Evolutionary conservation across 73 alveolate genomes (phyloP), one percentile per base, ranked within the genome.

Genomic region (Tetrahymena malaccensis): DNA sequence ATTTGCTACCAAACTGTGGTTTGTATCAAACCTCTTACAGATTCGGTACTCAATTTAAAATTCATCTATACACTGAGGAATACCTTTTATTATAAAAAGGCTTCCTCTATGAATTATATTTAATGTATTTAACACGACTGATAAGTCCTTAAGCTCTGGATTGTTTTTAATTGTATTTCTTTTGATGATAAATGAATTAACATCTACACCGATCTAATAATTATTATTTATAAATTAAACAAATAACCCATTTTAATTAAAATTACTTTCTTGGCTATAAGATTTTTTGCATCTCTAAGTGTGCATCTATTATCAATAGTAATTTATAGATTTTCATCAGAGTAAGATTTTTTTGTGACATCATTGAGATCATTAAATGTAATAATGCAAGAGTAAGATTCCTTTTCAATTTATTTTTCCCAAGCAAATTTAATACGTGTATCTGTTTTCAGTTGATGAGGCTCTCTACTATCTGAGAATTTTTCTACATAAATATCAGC

Each of bases 381-480:
- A 25, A 95, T 58, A 15, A 55, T 89, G 56, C 97, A 95, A 85
- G 85, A 43, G 89, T 95, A 83, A 37, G 93, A 85, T 50, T 95
- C 97, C 35, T 70, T 43, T 85, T 95, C 97, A 85, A 95, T 85
- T 50, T 95, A 85, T 12, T 10, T 12, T 85, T 95, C 95, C 97
- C 97, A 95, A 40, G 93, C 55, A 37, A 95, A 95, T 40, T 85
- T 85, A 25, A 10, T 19, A 15, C 84, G 25, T 8, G 22, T 93
- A 43, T 85, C 33, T 10, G 50, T 33, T 95, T 95, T 94, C 34
- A 33, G 4, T 11, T 70, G 11, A 15, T n/a, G 6, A 3, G 89
- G 37, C 10, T n/a, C 37, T 0, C 89, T 8, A 11, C 89, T 70
- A 70, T 70, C 89, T 70, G 89, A 70, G 22, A 27, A 17, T 70